Evolutionary conservation across 345 rosid species (phyloP).

Genomic region (Iberis pinnata): DNA sequence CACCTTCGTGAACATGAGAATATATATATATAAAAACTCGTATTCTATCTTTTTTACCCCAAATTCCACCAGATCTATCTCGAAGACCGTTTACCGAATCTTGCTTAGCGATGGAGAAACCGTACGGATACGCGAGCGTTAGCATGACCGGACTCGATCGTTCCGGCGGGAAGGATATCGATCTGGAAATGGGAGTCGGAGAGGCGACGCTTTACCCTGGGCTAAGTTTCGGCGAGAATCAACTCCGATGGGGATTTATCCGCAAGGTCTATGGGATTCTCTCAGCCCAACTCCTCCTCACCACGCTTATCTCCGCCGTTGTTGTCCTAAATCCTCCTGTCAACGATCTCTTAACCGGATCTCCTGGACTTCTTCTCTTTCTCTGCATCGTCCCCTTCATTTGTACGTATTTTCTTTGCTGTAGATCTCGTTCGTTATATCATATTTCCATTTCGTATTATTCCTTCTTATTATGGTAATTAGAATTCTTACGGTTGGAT

Average conservation of each 20-base stretch:
- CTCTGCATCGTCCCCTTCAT: conserved; percentile 66
- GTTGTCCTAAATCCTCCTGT: conserved; percentile 65
- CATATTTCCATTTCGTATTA: not conserved
- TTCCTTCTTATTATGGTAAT: not conserved
- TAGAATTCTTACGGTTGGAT: not conserved
- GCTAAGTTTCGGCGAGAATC: conserved; percentile 71
- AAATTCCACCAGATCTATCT: conserved; percentile 15
- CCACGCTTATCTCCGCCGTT: conserved; percentile 65
- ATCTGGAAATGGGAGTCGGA: conserved; percentile 58
- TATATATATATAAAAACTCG: conserved; percentile 7
- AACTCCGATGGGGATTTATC: conserved; percentile 89
- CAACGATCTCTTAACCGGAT: conserved; percentile 57
- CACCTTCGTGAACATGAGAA: not conserved
- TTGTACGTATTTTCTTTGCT: conserved; percentile 38
- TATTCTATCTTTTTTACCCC: not conserved
- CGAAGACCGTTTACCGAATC: conserved; percentile 18
- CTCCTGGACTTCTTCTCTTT: conserved; percentile 62
- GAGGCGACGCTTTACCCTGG: conserved; percentile 73
- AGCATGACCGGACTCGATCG: conserved; percentile 25
- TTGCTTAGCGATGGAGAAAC: conserved; percentile 29
- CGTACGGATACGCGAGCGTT: conserved; percentile 56
- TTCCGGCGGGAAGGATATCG: conserved; percentile 34
- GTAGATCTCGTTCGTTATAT: not conserved
- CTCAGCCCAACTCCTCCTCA: conserved; percentile 69
- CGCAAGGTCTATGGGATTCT: conserved; percentile 89